Evolutionary conservation across 371 early-diverging fungal genomes (phyloP).

Genomic region (Massospora cicadina): DNA sequence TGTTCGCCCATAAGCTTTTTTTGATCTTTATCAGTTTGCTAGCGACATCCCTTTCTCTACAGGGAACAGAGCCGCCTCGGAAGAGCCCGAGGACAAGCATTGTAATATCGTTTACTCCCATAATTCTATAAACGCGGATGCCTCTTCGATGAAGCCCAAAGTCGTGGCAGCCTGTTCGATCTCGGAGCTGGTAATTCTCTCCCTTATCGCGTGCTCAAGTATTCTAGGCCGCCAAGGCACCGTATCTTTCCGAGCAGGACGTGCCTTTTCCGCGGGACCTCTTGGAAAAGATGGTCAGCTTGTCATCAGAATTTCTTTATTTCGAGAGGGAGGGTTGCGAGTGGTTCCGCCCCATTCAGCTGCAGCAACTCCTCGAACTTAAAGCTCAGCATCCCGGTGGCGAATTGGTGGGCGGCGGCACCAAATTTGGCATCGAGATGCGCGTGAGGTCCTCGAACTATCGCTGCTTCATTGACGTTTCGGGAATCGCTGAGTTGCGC

Average conservation of each 20-base stretch:
- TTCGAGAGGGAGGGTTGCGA: conserved; percentile 19
- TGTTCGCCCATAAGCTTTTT: background rate
- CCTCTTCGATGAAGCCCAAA: background rate
- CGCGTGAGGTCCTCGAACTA: conserved; percentile 46
- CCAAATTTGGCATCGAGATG: conserved; percentile 53
- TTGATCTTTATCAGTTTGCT: background rate
- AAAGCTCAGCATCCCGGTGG: conserved; percentile 28
- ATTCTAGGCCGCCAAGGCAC: background rate
- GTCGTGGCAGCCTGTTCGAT: conserved; percentile 2
- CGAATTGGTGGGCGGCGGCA: conserved; percentile 59
- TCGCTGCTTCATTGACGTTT: conserved; percentile 32
- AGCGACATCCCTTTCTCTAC: background rate
- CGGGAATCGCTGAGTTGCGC: conserved; percentile 42
- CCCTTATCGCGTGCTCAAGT: background rate
- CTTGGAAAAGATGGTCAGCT: background rate
- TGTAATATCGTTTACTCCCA: conserved; percentile 2
- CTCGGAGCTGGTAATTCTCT: background rate
- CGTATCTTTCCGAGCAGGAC: conserved; percentile 31
- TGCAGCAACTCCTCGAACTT: conserved; percentile 26
- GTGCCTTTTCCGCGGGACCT: conserved; percentile 30
- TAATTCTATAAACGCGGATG: background rate
- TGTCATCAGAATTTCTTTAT: background rate
- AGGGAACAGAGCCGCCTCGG: background rate
- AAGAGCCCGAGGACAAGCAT: background rate
- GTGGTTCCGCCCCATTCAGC: conserved; percentile 45